Percentiles rank a stretch among this genome's conserved stretches.
Conservation (phyloP, 176 grass and related monocot species). For the Eleusine coracana region DNA sequence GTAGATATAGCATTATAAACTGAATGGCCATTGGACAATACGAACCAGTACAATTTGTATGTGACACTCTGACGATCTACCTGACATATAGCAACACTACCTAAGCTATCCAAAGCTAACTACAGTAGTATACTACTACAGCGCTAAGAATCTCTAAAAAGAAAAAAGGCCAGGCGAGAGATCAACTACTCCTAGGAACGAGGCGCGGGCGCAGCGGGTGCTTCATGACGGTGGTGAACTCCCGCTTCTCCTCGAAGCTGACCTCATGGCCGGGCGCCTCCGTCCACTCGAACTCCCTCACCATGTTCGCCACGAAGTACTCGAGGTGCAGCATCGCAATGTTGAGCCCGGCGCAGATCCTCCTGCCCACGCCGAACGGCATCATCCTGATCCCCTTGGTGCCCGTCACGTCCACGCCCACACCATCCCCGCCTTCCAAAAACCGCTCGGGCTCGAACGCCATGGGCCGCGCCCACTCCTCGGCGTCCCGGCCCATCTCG, state of each 20-base stretch:
- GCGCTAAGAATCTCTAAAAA: background rate
- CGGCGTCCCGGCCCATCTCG: slow-evolving; percentile 40
- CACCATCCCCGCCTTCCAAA: slow-evolving; percentile 47
- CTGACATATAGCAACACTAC: too few relatives aligned
- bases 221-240: slow-evolving; percentile 64
- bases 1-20: too few relatives aligned
- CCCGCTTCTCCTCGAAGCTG: slow-evolving; percentile 49
- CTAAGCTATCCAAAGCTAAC: background rate
- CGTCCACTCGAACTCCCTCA: slow-evolving; percentile 66
- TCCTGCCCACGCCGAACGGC: slow-evolving; percentile 42
- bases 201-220: slow-evolving; percentile 47
- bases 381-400: slow-evolving; percentile 67
- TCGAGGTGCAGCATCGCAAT: slow-evolving; percentile 64
- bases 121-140: background rate
- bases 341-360: slow-evolving; percentile 50
- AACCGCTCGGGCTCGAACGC: slow-evolving; percentile 61
- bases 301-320: slow-evolving; percentile 66
- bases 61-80: too few relatives aligned
- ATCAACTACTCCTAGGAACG: slow-evolving; percentile 24
- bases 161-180: too few relatives aligned
- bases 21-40: too few relatives aligned
- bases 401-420: slow-evolving; percentile 52
- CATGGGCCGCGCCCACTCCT: slow-evolving; percentile 48
- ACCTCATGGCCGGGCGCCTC: slow-evolving; percentile 48
- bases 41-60: too few relatives aligned